Conservation (phyloP, 2,329 filamentous ascomycete genomes). For the Cladophialophora immunda region DNA sequence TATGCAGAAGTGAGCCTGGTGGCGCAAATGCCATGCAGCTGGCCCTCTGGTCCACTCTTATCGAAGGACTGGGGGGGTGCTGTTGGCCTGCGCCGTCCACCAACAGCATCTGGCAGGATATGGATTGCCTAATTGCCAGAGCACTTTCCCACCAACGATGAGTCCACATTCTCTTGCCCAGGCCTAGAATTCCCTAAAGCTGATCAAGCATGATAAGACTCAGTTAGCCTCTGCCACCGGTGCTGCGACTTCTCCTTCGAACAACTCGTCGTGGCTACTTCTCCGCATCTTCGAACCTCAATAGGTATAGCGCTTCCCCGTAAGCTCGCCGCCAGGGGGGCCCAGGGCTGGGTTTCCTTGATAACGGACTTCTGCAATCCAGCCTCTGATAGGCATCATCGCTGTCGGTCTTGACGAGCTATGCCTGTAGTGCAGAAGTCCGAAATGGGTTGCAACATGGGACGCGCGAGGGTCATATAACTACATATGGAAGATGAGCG, state of each 20-base stretch:
- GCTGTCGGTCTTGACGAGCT: conserved; percentile 1
- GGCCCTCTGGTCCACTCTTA: background rate
- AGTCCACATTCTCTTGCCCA: background rate
- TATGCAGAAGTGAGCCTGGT: background rate
- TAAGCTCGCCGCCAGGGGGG: conserved; percentile 20
- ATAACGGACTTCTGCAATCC: conserved; percentile 26
- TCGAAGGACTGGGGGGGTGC: background rate
- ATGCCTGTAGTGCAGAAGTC: conserved; percentile 27
- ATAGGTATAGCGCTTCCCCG: conserved; percentile 16
- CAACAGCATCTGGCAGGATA: background rate
- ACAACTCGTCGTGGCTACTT: conserved; percentile 11
- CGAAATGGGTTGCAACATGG: conserved; percentile 6
- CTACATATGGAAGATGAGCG: conserved; percentile 2
- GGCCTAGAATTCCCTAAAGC: background rate
- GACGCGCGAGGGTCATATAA: background rate
- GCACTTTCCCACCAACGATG: background rate
- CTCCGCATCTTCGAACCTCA: conserved; percentile 26
- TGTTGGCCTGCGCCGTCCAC: background rate
- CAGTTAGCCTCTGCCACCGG: background rate
- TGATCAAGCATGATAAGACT: conserved; percentile 17
- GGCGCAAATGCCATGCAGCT: background rate
- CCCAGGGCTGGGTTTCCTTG: background rate
- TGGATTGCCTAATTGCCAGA: background rate
- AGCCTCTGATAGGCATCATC: conserved; percentile 1
- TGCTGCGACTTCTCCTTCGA: conserved; percentile 2